Evolutionary conservation across 2,329 filamentous ascomycete genomes (phyloP), one percentile per base, ranked within the genome.

Genomic region (Pyricularia pennisetigena): DNA sequence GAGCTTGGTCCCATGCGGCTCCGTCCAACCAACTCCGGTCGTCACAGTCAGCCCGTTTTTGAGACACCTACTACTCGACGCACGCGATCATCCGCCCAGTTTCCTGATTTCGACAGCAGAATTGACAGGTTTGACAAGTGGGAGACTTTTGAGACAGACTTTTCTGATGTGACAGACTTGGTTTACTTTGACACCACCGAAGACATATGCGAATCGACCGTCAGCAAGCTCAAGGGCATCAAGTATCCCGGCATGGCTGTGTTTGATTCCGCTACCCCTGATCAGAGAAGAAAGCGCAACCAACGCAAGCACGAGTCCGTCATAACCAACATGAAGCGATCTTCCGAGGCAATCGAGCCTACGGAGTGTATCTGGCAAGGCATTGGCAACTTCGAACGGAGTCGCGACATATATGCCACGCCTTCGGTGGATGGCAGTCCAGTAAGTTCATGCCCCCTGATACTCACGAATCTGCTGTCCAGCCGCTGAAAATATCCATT

Each of bases 221-320:
- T 71, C 7, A 81, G 76, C 69, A 85, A 82, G 73, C 82, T 93
- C 67, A 94, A 94, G 76, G 91, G 91, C 2, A 80, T 89, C n/a
- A 81, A 87, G 64, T 93, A 88, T 83, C 88, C 89, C 2, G 91
- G 91, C 23, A 94, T 94, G 91, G 85, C 86, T 67, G 83, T 92
- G n/a, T 93, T 94, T 75, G 91, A 94, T 76, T 88, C 91, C 67
- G 91, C 91, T 4, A 91, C 89, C 4, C 84, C 88, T 20, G 86
- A 90, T 70, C 90, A 91, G 83, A 89, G 87, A 72, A 85, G 88
- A 64, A 91, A 87, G 79, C 83, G 91, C 67, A 94, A 94, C 75
- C 91, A 94, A 77, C 88, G 90, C 73, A 94, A 94, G 76, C 86
- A 89, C 68, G 83, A 82, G n/a, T 88, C 87, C 0, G 88, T 92